Evolutionary conservation across 139 green algal genomes (phyloP).

Genomic region (Chlorella sp.): DNA sequence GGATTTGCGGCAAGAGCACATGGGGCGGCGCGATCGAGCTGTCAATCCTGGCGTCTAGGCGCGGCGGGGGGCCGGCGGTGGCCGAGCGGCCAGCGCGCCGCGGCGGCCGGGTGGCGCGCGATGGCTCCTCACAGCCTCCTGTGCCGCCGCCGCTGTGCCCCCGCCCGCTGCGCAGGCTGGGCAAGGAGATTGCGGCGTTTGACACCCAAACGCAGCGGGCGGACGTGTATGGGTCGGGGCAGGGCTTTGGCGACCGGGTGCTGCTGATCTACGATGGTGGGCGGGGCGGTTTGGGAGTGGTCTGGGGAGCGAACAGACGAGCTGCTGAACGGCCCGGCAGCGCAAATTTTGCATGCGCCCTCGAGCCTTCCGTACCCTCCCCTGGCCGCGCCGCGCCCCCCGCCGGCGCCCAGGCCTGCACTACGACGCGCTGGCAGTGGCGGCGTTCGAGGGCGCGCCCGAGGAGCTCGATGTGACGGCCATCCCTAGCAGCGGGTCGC

Average conservation of each 20-base stretch:
- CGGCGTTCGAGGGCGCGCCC: slow-evolving; percentile 54
- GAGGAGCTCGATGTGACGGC: slow-evolving; percentile 78
- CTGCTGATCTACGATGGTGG: slow-evolving; percentile 72
- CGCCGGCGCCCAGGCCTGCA: slow-evolving; percentile 51
- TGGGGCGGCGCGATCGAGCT: slow-evolving; percentile 98
- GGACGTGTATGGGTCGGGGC: slow-evolving; percentile 82
- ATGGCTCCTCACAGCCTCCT: too few species aligned
- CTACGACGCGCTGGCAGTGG: slow-evolving; percentile 77
- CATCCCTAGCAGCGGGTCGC: slow-evolving; percentile 32
- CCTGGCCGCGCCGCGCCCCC: neutral
- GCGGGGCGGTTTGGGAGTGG: neutral
- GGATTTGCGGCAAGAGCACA: slow-evolving; percentile 80
- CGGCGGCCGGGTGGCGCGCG: too few species aligned
- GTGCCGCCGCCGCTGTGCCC: too few species aligned
- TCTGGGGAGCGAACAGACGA: too few species aligned
- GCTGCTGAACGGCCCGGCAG: too few species aligned
- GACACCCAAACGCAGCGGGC: slow-evolving; percentile 84
- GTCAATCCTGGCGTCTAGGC: slow-evolving; percentile 85
- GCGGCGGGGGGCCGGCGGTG: too few species aligned
- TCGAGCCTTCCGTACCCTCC: neutral
- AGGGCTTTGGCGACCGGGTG: slow-evolving; percentile 51
- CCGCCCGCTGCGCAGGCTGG: slow-evolving; percentile 2
- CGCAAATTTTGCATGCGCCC: too few species aligned
- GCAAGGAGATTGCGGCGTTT: slow-evolving; percentile 87
- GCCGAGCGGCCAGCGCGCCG: too few species aligned